Percentiles rank a stretch among this genome's conserved stretches.
Evolutionary conservation across 2,329 filamentous ascomycete species (phyloP).

Genomic region (Aspergillus costaricaensis): DNA sequence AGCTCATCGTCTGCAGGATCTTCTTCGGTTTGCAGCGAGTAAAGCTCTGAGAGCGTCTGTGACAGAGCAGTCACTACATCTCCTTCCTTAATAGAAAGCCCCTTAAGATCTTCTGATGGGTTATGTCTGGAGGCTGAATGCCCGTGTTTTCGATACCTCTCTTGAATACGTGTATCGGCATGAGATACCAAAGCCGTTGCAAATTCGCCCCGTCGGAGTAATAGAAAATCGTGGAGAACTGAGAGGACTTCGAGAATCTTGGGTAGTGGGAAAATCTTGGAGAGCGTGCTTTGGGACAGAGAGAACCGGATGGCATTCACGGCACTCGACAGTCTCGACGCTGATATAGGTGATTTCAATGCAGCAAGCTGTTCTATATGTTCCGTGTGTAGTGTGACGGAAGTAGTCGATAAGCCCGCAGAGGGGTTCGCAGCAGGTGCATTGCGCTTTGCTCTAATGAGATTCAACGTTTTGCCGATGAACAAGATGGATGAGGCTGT

Average conservation of each 20-base stretch:
- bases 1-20: slow-evolving; percentile 72
- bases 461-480: slow-evolving; percentile 84
- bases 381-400: slow-evolving; percentile 55
- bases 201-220: slow-evolving; percentile 88
- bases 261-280: slow-evolving; percentile 74
- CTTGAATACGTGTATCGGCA: slow-evolving; percentile 76
- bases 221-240: slow-evolving; percentile 80
- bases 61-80: slow-evolving; percentile 77
- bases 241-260: slow-evolving; percentile 76
- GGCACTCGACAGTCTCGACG: slow-evolving; percentile 68
- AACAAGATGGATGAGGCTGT: slow-evolving; percentile 85
- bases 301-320: slow-evolving; percentile 77
- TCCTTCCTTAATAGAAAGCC: slow-evolving; percentile 77
- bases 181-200: slow-evolving; percentile 82
- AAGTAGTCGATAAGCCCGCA: slow-evolving; percentile 52
- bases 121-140: slow-evolving; percentile 52
- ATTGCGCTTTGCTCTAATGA: slow-evolving; percentile 63
- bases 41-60: slow-evolving; percentile 76
- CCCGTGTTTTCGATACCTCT: slow-evolving; percentile 66
- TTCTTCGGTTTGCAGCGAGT: slow-evolving; percentile 75
- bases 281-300: slow-evolving; percentile 79
- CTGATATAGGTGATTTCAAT: slow-evolving; percentile 72
- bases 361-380: slow-evolving; percentile 62
- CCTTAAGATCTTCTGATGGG: slow-evolving; percentile 56
- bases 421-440: slow-evolving; percentile 35